Evolutionary conservation across 148 eudicot genomes (phyloP), one percentile per base, ranked within the genome.

Genomic region (Selenicereus undatus): DNA sequence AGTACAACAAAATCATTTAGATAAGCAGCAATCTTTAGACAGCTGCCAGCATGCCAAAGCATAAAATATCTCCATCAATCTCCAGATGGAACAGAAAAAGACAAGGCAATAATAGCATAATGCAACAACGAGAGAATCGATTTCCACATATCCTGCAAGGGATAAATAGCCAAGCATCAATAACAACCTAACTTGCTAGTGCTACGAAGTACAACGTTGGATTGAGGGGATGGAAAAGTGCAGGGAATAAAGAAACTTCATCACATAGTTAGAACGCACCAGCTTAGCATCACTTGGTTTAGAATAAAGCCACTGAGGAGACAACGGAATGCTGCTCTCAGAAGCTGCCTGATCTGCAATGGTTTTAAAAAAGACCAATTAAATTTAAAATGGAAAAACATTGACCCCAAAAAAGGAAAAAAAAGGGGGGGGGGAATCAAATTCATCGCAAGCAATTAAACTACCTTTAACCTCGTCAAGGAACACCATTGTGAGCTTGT

Each of bases 291-390:
- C 99, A 26, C 76, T 88, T 42, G 93, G 91, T 88, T 93, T 95
- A 73, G 92, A 83, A 78, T 95, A 91, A 82, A 95, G 94, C 99
- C 99, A 95, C 79, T 95, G 99, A 11, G 99, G 97, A 76, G 99
- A 95, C 88, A 95, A 85, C 16, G 99, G 99, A 78, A 95, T 95
- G 94, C 84, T 90, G 91, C 85, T 95, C 78, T 95, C 99, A 8
- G 90, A 81, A 35, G 86, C 88, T 35, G 85, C 90, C 84, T 88
- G 98, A 88, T 95, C 99, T 89, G 89, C 82, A 64, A 30, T 5
- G 76, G 70, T 78, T 82, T 50, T 66, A 74, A 83, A 83, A 30
- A 9, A 73, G 32, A 75, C 62, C 26, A 24, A 51, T 82, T 58
- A 77, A 50, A 16, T 29, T 16, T 48, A 48, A 22, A 74, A 4